Base-by-base conservation (phyloP, 108 stramenopile species). In the Conticribra weissflogii region DNA sequence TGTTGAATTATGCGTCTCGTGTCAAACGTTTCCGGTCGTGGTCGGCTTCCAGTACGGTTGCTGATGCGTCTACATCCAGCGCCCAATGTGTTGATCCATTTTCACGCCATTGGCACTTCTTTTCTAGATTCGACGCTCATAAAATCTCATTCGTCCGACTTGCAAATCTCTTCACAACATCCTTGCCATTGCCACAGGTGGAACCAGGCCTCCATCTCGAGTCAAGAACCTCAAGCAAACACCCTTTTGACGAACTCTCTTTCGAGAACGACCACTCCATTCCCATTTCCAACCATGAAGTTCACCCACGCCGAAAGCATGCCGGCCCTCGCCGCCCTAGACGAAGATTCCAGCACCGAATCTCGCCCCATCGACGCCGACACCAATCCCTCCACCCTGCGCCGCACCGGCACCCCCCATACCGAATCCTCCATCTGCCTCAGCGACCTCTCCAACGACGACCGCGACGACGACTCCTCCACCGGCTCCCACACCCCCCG, bases 131-230 rank as follows among this genome's bases (percentile, higher is more conserved):
- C 36, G 8, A 41, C 12, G 8, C 36, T 41, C 36, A 41, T 12
- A 12, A 41, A 9, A 5, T 41, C 36, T 41, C 36, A 41, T 25
- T n/a, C n/a, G n/a, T n/a, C n/a, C n/a, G n/a, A n/a, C n/a, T n/a
- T n/a, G n/a, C n/a, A n/a, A n/a, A n/a, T n/a, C n/a, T n/a, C n/a
- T n/a, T n/a, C n/a, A n/a, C n/a, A n/a, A n/a, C 33, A 1, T 53
- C 30, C 18, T 71, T 53, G n/a, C 32, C 46, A 54, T 32, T 29
- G 15, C 15, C 18, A 4, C 63, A 78, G 70, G 70, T 41, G 70
- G 76, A 72, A 72, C 76, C 17, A 57, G 71, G 34, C 63, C 63
- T 53, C 50, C 34, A 32, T n/a, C n/a, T n/a, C n/a, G n/a, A n/a
- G n/a, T n/a, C n/a, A n/a, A n/a, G n/a, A n/a, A n/a, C n/a, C n/a